Conservation (phyloP, 1,284 basidiomycete species). For the Trametes sp. region DNA sequence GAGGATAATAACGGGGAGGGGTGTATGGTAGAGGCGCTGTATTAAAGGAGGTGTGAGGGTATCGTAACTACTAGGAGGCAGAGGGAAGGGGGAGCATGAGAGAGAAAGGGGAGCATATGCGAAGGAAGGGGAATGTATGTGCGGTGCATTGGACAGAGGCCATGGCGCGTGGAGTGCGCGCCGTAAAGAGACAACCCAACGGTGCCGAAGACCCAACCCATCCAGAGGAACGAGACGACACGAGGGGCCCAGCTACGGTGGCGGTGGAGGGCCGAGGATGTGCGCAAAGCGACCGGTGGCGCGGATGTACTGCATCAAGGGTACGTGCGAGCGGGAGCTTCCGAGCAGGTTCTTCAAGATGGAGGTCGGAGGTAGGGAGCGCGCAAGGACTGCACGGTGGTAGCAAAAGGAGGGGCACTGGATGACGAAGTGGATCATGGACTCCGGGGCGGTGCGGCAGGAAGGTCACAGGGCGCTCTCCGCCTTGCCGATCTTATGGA, state of each 20-base stretch:
- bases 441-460: constrained; percentile 32
- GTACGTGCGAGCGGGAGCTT: neutral
- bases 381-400: constrained; percentile 1
- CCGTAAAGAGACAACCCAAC: no score
- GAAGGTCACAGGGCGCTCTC: constrained; percentile 34
- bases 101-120: neutral
- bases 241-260: no score
- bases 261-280: neutral
- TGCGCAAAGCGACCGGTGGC: neutral
- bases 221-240: no score
- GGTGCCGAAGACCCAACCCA: no score
- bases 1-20: no score
- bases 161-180: no score
- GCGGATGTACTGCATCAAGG: neutral
- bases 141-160: no score
- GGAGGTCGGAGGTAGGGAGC: neutral
- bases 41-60: neutral
- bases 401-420: constrained; percentile 27
- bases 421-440: constrained; percentile 39
- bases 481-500: constrained; percentile 32
- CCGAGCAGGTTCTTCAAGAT: neutral
- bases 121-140: no score
- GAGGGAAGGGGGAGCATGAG: neutral
- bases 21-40: no score
- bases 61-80: neutral